Base-by-base conservation (phyloP, 2,329 filamentous ascomycete species). In the Colletotrichum spaethianum region DNA sequence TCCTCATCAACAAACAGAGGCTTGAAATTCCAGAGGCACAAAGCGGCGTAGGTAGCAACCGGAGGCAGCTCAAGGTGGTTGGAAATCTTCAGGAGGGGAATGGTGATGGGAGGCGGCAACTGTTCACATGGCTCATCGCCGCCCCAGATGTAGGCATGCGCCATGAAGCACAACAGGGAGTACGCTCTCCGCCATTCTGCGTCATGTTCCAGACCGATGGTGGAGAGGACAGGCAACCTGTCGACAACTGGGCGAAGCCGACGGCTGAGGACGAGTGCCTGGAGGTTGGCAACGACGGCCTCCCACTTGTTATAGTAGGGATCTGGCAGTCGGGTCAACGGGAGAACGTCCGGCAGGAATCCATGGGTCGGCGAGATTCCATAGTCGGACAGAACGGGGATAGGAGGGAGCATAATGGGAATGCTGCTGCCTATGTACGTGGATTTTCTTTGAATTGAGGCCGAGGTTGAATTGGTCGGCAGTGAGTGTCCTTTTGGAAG, bases 291-390 rank as follows among this genome's bases (percentile, higher is more conserved):
- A 42, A 93, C 90, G 61, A 98, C 89, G 56, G 93, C 90, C 84
- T 99, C 96, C 96, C 96, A 99, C 79, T 94, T 94, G 82, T 93
- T 92, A 83, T 98, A 99, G 86, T 98, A 98, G 3, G 93, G 90
- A 79, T 98, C 93, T 12, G 95, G 93, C 18, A 99, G 90, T 67
- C 90, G 86, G 73, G 94, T 91, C 74, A 98, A 86, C 52, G 96
- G 96, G 44, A 93, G 84, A 75, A 94, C 91, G 74, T 93, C 87
- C 2, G 96, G 95, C 65, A 99, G 90, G 84, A 99, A 99, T 78
- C 96, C 96, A 83, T 94, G 91, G 69, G 91, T 86, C 73, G 89
- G 85, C 75, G 93, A 94, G 82, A 95, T 90, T 83, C 93, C 94
- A 84, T 97, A 97, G 82, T 97, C 92, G 80, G 90, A 88, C 70